Evolutionary conservation across 805 yeast genomes (phyloP).

Genomic region (Monosporozyma yasuniensis): DNA sequence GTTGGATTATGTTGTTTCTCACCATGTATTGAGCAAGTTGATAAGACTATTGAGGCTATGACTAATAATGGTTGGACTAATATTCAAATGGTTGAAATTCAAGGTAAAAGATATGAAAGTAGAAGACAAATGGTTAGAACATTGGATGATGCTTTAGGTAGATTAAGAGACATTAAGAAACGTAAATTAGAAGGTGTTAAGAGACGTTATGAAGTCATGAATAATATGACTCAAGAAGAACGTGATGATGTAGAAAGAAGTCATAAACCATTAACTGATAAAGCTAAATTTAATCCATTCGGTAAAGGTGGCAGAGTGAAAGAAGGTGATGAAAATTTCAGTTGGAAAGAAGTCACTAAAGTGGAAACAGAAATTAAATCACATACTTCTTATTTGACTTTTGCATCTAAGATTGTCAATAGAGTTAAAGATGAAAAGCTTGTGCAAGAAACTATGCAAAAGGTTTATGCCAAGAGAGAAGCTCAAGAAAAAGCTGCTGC

Average conservation of each 20-base stretch:
- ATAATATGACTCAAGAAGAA: slow-evolving; percentile 23
- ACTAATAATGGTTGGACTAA: slow-evolving; percentile 72
- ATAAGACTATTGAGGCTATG: slow-evolving; percentile 69
- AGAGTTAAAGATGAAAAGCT: slow-evolving; percentile 14
- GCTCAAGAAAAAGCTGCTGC: not conserved
- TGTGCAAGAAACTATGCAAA: slow-evolving; percentile 4
- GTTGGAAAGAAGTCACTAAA: slow-evolving; percentile 81
- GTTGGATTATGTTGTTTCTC: slow-evolving; percentile 88
- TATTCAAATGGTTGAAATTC: slow-evolving; percentile 87
- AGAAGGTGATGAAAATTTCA: slow-evolving; percentile 76
- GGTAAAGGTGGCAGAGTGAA: slow-evolving; percentile 78
- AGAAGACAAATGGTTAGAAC: slow-evolving; percentile 80
- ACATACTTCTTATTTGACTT: slow-evolving; percentile 89
- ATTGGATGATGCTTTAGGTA: slow-evolving; percentile 67
- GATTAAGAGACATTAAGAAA: slow-evolving; percentile 70
- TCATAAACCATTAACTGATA: slow-evolving; percentile 29
- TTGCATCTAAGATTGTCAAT: slow-evolving; percentile 50
- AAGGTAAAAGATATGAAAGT: slow-evolving; percentile 80
- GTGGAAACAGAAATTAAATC: slow-evolving; percentile 80
- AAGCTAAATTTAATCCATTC: slow-evolving; percentile 75
- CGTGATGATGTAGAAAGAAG: slow-evolving; percentile 4
- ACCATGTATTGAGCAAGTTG: slow-evolving; percentile 96
- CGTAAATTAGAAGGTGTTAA: slow-evolving; percentile 62
- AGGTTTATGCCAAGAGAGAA: not conserved
- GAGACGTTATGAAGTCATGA: slow-evolving; percentile 34